These are phyloP conservation scores for Lentinula sp. DNA, from an alignment of 768 basidiomycete species.

Conservation along the genomic window DNA sequence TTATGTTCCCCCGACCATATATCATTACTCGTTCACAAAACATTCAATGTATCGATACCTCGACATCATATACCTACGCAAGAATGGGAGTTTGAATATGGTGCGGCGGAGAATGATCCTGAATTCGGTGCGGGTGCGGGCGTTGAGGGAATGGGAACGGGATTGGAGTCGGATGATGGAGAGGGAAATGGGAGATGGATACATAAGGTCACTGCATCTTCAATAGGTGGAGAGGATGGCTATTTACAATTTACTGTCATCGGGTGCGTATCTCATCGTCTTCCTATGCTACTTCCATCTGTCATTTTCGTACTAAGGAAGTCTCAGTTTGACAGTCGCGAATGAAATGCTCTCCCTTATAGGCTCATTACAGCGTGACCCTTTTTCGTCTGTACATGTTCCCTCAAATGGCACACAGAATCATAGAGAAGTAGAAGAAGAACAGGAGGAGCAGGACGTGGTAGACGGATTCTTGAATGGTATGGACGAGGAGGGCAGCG, in stretches of 20 bases:
- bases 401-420: conserved; percentile 16
- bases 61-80: conserved; percentile 82
- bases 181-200: conserved; percentile 73
- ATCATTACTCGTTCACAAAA: conserved; percentile 82
- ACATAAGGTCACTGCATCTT: conserved; percentile 59
- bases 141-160: conserved; percentile 15
- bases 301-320: conserved; percentile 5
- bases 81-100: conserved; percentile 83
- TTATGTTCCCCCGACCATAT: conserved; percentile 91
- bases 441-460: conserved; percentile 12
- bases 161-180: conserved; percentile 16
- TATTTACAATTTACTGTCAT: conserved; percentile 81
- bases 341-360: conserved; percentile 91
- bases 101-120: conserved; percentile 74
- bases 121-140: conserved; percentile 46
- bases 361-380: conserved; percentile 75
- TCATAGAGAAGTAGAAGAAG: conserved; percentile 2
- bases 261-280: conserved; percentile 50
- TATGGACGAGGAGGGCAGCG: conserved; percentile 4
- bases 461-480: not conserved
- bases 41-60: conserved; percentile 95
- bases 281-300: not conserved
- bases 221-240: conserved; percentile 63
- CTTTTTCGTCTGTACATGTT: conserved; percentile 60
- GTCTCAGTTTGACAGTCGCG: conserved; percentile 73